These are phyloP conservation scores for Raffaelea ambrosiae DNA, from an alignment of 2,329 filamentous ascomycete species.

Conservation along the genomic window DNA sequence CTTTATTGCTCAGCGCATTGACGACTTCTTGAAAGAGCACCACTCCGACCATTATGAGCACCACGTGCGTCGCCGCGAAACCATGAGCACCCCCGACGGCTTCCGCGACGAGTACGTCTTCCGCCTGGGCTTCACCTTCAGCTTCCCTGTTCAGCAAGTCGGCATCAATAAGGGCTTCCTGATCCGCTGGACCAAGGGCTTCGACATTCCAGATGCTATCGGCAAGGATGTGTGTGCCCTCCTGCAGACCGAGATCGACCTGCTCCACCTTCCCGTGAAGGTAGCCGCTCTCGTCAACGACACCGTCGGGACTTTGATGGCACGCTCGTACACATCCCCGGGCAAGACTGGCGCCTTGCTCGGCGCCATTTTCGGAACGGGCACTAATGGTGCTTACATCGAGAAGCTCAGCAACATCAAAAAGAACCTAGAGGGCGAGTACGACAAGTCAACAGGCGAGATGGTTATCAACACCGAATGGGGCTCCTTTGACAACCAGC, in stretches of 20 bases:
- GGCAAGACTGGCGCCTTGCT: conserved; percentile 79
- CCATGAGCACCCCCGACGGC: conserved; percentile 48
- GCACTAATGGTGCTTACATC: conserved; percentile 94
- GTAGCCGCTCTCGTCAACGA: conserved; percentile 97
- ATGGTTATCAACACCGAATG: conserved; percentile 99
- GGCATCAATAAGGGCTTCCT: conserved; percentile 93
- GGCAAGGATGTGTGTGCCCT: conserved; percentile 91
- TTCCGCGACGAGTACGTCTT: conserved; percentile 71
- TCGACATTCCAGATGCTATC: conserved; percentile 89
- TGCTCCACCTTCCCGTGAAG: conserved; percentile 75
- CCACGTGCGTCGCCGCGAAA: conserved; percentile 56
- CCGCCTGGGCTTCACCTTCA: conserved; percentile 96
- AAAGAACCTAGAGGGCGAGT: conserved; percentile 63
- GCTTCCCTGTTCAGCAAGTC: conserved; percentile 88
- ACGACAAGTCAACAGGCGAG: conserved; percentile 72
- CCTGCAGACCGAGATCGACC: conserved; percentile 83
- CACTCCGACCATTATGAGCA: conserved; percentile 79
- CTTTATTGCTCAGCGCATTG: conserved; percentile 90
- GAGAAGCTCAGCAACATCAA: conserved; percentile 82
- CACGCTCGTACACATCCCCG: conserved; percentile 86
- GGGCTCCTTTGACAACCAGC: conserved; percentile 94
- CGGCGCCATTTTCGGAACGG: conserved; percentile 96
- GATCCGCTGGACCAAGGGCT: conserved; percentile 98
- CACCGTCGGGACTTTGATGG: conserved; percentile 96
- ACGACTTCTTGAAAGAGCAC: conserved; percentile 76